phyloP scores from a whole-genome alignment of 805 yeast genomes.

The Yarrowia divulgata region DNA sequence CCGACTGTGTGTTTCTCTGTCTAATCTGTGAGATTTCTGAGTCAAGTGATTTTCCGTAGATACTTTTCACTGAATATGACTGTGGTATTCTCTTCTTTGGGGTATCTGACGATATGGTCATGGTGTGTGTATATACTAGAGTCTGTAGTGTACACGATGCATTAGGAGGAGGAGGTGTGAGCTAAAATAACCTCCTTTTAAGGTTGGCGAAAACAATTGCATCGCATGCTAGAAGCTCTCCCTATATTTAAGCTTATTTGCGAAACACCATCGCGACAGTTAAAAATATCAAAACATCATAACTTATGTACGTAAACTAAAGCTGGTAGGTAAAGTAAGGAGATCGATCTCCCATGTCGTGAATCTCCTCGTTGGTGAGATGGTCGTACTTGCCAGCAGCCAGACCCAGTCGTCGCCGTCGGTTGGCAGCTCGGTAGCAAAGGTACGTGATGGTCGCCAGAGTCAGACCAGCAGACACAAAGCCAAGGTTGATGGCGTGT shows the following conservation, averaged over 20 bases:
- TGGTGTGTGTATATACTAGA: neutral
- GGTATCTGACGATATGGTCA: neutral
- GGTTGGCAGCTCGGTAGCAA: slow-evolving; percentile 31
- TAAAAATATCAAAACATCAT: neutral
- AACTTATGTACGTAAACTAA: neutral
- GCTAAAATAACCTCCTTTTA: neutral
- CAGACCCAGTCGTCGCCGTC: slow-evolving; percentile 25
- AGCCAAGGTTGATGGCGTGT: slow-evolving; percentile 57
- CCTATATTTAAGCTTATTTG: too few relatives aligned
- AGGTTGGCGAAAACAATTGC: neutral
- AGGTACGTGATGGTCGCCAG: slow-evolving; percentile 13
- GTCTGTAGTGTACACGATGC: too few relatives aligned
- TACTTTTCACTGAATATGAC: neutral
- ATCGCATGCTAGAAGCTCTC: too few relatives aligned
- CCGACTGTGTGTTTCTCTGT: neutral
- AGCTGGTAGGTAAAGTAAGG: slow-evolving; percentile 35
- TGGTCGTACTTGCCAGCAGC: slow-evolving; percentile 32
- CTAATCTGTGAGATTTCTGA: neutral
- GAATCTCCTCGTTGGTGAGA: slow-evolving; percentile 23
- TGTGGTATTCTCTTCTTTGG: neutral
- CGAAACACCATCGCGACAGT: neutral
- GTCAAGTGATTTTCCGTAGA: neutral
- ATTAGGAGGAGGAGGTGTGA: neutral
- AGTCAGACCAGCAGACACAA: slow-evolving; percentile 50
- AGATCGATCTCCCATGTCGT: slow-evolving; percentile 37